Percentiles rank a stretch among this genome's conserved stretches.
Evolutionary conservation across 129 eudicot species (phyloP).

Genomic region (Centella asiatica): DNA sequence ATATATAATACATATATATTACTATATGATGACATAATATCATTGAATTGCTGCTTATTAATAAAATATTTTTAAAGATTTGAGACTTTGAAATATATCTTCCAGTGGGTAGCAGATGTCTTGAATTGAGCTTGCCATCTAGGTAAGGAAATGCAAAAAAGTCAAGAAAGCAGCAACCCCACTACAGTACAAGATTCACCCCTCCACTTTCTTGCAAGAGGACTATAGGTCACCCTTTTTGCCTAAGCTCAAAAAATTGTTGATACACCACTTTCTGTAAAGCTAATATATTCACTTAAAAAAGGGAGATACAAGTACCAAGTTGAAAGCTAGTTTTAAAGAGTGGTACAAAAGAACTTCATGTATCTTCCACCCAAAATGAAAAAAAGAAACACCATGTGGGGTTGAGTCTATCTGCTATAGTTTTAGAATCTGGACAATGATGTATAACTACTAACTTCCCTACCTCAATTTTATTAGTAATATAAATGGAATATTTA

Average conservation of each 20-base stretch:
- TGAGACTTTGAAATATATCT: not conserved
- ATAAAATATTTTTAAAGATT: too few species aligned
- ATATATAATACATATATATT: too few species aligned
- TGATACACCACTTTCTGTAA: too few species aligned
- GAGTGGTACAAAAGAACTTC: not conserved
- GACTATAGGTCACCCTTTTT: too few species aligned
- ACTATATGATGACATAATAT: not conserved
- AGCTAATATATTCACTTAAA: too few species aligned
- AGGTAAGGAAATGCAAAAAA: too few species aligned
- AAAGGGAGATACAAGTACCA: not conserved
- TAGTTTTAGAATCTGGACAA: not conserved
- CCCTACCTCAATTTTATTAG: not conserved
- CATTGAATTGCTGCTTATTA: not conserved
- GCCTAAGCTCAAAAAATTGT: too few species aligned
- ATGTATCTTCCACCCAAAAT: conserved; percentile 7
- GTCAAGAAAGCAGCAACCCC: too few species aligned
- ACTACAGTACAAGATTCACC: not conserved
- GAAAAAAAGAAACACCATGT: conserved; percentile 1
- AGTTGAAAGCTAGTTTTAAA: not conserved
- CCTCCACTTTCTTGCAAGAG: not conserved
- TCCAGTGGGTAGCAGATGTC: not conserved
- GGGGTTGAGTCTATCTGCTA: not conserved
- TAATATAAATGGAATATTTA: not conserved
- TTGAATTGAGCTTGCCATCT: not conserved
- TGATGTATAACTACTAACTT: not conserved